Percentiles rank a stretch among this genome's conserved stretches.
These are phyloP conservation scores for Trichoderma sp. DNA, from an alignment of 2,329 filamentous ascomycete species.

Conservation along the genomic window DNA sequence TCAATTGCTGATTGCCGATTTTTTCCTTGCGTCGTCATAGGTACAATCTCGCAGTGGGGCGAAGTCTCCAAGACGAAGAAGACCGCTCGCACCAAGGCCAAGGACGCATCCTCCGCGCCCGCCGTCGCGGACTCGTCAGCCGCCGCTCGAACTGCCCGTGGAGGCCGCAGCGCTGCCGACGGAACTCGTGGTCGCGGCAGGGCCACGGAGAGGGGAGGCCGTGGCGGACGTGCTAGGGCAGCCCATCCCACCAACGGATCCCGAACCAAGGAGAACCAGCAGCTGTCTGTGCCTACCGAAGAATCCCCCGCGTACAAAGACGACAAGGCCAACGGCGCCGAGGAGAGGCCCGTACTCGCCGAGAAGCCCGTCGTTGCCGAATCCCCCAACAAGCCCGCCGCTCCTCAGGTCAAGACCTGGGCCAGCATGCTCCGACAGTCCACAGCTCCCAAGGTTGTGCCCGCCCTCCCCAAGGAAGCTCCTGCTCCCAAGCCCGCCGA, in stretches of 20 bases:
- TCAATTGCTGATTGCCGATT: constrained; percentile 29
- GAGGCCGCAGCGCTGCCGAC: constrained; percentile 64
- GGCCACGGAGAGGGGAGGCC: constrained; percentile 64
- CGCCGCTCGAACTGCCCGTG: constrained; percentile 55
- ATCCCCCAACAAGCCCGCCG: constrained; percentile 42
- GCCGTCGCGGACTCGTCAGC: constrained; percentile 51
- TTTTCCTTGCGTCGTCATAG: constrained; percentile 46
- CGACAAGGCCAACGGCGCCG: constrained; percentile 42
- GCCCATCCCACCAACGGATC: constrained; percentile 62
- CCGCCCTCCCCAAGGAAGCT: constrained; percentile 56
- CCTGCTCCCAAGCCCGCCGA: constrained; percentile 48
- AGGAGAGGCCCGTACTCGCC: constrained; percentile 41
- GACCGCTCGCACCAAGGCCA: constrained; percentile 72
- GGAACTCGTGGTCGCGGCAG: constrained; percentile 64
- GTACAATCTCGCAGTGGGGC: constrained; percentile 79
- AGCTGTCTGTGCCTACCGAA: constrained; percentile 67
- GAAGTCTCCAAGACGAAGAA: constrained; percentile 83
- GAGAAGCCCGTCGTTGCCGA: constrained; percentile 43
- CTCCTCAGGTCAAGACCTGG: constrained; percentile 63
- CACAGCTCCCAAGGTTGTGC: constrained; percentile 58
- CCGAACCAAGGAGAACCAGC: constrained; percentile 57
- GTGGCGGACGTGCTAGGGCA: constrained; percentile 66
- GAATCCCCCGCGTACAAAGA: constrained; percentile 61
- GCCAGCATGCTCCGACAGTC: constrained; percentile 72
- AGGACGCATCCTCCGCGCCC: constrained; percentile 60